These are phyloP conservation scores for Trypanosoma congolense DNA, from an alignment of 208 protist species.

Conservation along the genomic window DNA sequence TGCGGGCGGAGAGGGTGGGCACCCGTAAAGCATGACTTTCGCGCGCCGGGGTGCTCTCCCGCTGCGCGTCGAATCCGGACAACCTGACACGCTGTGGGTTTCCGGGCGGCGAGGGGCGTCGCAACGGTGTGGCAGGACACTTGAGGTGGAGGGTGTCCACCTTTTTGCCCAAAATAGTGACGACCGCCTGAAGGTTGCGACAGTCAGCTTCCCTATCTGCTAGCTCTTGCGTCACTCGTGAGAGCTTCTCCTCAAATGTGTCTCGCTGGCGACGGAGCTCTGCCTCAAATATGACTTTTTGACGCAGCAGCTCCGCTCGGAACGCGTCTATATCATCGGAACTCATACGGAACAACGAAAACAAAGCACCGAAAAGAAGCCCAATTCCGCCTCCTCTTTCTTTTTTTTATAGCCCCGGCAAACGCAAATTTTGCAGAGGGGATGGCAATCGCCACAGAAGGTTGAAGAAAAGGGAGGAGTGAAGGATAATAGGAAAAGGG, in stretches of 20 bases:
- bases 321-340: constrained; percentile 74
- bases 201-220: constrained; percentile 85
- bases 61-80: constrained; percentile 3
- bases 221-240: constrained; percentile 53
- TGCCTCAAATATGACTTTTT: constrained; percentile 86
- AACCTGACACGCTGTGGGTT: constrained; percentile 18
- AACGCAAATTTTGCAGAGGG: too few relatives aligned
- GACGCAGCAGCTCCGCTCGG: constrained; percentile 78
- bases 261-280: constrained; percentile 82
- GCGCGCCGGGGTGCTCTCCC: not conserved
- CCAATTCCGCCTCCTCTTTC: too few relatives aligned
- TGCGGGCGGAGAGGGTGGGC: constrained; percentile 8
- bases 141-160: constrained; percentile 53
- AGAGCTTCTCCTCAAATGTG: constrained; percentile 62
- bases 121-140: constrained; percentile 24
- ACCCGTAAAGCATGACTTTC: not conserved
- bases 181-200: constrained; percentile 82
- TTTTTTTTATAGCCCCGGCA: too few relatives aligned
- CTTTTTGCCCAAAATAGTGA: constrained; percentile 85
- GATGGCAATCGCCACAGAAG: too few relatives aligned
- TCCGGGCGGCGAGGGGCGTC: constrained; percentile 40
- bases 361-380: too few relatives aligned
- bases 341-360: constrained; percentile 25
- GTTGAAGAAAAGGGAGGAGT: too few relatives aligned
- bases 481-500: too few relatives aligned